These are phyloP conservation scores for Chrysanthemum makinoi DNA, from an alignment of 129 eudicot species.

Conservation along the genomic window DNA sequence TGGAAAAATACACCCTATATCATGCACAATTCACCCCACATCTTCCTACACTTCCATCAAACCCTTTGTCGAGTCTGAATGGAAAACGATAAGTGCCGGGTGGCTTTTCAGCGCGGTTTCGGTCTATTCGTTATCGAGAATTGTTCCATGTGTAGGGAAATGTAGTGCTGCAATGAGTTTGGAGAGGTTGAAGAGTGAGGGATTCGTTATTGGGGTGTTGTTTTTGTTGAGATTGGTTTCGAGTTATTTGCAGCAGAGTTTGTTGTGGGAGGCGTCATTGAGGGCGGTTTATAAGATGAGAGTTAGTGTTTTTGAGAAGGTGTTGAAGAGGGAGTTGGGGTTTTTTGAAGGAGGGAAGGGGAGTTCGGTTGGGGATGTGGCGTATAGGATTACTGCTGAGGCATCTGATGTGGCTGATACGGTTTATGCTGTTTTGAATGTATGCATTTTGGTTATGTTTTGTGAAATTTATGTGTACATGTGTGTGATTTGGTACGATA, in stretches of 20 bases:
- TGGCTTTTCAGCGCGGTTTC: constrained; percentile 80
- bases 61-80: constrained; percentile 72
- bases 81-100: constrained; percentile 60
- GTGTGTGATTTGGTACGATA: constrained; percentile 4
- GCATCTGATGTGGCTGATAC: constrained; percentile 86
- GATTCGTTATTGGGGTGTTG: constrained; percentile 49
- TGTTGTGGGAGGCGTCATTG: constrained; percentile 92
- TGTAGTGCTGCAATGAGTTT: constrained; percentile 36
- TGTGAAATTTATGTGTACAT: background rate
- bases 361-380: constrained; percentile 65
- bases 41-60: constrained; percentile 37
- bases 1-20: constrained; percentile 8
- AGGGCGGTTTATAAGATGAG: constrained; percentile 52
- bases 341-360: constrained; percentile 72
- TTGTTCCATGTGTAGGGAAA: constrained; percentile 53
- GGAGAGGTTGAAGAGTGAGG: constrained; percentile 35
- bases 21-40: constrained; percentile 22
- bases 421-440: constrained; percentile 63
- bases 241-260: constrained; percentile 68
- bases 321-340: constrained; percentile 79
- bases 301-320: constrained; percentile 71
- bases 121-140: constrained; percentile 58
- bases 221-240: constrained; percentile 48
- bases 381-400: constrained; percentile 86
- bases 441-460: constrained; percentile 21